Evolutionary conservation across 2,329 filamentous ascomycete genomes (phyloP).

Genomic region (Fusarium cyanostomum): DNA sequence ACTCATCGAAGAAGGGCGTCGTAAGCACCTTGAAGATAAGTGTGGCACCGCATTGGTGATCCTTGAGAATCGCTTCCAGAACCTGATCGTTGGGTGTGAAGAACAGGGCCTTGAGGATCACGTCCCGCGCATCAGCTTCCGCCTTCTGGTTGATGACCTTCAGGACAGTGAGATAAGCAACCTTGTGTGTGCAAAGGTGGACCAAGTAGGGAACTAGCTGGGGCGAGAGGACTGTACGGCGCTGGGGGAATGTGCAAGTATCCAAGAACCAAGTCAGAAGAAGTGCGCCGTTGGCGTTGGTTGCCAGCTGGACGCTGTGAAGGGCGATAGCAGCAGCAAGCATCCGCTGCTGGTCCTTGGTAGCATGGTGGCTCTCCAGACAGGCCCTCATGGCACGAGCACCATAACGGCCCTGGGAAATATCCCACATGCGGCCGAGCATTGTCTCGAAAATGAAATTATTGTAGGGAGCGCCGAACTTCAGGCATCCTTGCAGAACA

Average conservation of each 20-base stretch:
- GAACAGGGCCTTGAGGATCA: conserved; percentile 89
- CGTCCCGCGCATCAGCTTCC: conserved; percentile 90
- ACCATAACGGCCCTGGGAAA: conserved; percentile 92
- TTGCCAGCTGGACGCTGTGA: conserved; percentile 94
- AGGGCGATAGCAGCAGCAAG: conserved; percentile 94
- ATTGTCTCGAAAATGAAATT: conserved; percentile 99
- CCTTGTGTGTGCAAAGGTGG: conserved; percentile 97
- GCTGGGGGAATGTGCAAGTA: conserved; percentile 93
- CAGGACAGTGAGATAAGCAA: conserved; percentile 94
- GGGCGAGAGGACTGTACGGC: conserved; percentile 90
- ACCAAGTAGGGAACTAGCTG: conserved; percentile 92
- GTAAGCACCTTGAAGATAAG: conserved; percentile 99
- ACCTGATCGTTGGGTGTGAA: conserved; percentile 88
- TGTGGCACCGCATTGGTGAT: conserved; percentile 91
- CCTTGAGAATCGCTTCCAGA: conserved; percentile 88
- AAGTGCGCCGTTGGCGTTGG: conserved; percentile 93
- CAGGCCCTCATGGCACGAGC: conserved; percentile 97
- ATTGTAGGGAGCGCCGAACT: conserved; percentile 88
- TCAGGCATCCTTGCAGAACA: conserved; percentile 93
- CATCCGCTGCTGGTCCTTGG: conserved; percentile 94
- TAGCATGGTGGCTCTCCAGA: conserved; percentile 93
- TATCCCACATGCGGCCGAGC: conserved; percentile 92
- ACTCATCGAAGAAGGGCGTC: conserved; percentile 96
- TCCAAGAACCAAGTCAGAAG: conserved; percentile 98
- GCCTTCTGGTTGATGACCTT: conserved; percentile 99